Base-by-base conservation (phyloP, 257 asterid genomes). In the Cynanchum wilfordii region DNA sequence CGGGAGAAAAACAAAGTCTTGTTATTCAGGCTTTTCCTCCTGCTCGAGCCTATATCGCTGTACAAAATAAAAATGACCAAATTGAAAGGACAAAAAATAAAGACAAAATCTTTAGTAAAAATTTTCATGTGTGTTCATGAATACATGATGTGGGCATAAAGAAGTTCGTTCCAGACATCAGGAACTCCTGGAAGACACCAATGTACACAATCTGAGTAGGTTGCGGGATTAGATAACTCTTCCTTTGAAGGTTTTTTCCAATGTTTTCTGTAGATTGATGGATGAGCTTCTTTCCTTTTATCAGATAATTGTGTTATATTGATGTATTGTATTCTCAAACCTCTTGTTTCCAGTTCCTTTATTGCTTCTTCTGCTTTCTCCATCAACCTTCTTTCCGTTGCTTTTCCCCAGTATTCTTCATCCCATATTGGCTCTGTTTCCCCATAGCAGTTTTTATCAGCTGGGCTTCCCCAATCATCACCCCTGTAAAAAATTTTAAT, bases 281-380 rank as follows among this genome's bases (percentile, higher is more conserved):
- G 82, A 66, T 89, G 96, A 0, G 89, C 96, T 56, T 89, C 96
- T 69, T 81, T 89, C 69, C 96, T 66, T 24, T 87, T 84, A 71
- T 86, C 79, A n/a, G 94, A 89, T 7, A 89, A 80, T 20, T 86
- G 89, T 0, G 96, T 87, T 15, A 89, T 85, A 78, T 89, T 89
- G 10, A 89, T 20, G 75, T 82, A 33, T 57, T 76, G 0, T 88
- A 85, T 70, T 75, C 81, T 38, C 79, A 58, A 22, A 83, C 81
- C 55, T 68, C 86, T 30, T 75, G 77, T 0, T 76, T 70, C 74
- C 2, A 84, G 80, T 51, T 88, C 88, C 7, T 64, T 77, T 86
- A 88, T 88, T 59, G 74, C 86, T 55, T 72, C 71, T 82, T 68
- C 79, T 70, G 20, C 86, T 25, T 3, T 78, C 17, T 10, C 72